A percentile compares a stretch with the other conserved stretches of the same genome.
phyloP scores from a whole-genome alignment of 2,329 filamentous ascomycete species.

The Stagonosporopsis chrysanthemi region DNA sequence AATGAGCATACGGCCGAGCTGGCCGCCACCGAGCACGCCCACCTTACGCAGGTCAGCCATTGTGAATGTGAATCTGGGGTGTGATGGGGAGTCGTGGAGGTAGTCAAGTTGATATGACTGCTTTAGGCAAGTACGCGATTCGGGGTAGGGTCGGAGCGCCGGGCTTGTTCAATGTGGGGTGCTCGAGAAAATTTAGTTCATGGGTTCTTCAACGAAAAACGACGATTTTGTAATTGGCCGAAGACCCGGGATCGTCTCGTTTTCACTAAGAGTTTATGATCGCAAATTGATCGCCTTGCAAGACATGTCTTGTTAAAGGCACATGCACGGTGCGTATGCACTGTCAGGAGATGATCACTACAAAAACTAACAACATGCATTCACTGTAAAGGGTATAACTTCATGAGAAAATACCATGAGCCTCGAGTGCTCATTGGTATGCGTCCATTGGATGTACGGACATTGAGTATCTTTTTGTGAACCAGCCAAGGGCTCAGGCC shows the following conservation, averaged over 20 bases:
- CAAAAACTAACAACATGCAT: slow-evolving; percentile 11
- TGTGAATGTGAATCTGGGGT: slow-evolving; percentile 9
- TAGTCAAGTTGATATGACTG: slow-evolving; percentile 27
- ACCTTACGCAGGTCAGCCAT: slow-evolving; percentile 47
- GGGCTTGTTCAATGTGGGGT: slow-evolving; percentile 34
- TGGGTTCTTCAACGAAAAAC: slow-evolving; percentile 24
- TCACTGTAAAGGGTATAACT: slow-evolving; percentile 14
- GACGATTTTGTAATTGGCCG: slow-evolving; percentile 10
- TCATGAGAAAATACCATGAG: slow-evolving; percentile 45
- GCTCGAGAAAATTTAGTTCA: slow-evolving; percentile 34
- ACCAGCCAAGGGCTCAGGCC: slow-evolving; percentile 42
- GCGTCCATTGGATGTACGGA: slow-evolving; percentile 45
- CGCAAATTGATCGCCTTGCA: not conserved
- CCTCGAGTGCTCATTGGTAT: slow-evolving; percentile 43
- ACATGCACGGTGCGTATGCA: not conserved
- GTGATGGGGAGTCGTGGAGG: slow-evolving; percentile 8
- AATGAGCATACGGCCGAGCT: slow-evolving; percentile 89
- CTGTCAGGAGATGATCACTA: not conserved
- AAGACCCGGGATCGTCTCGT: not conserved
- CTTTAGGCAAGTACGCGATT: slow-evolving; percentile 27
- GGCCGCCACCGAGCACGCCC: slow-evolving; percentile 54
- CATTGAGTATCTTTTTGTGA: slow-evolving; percentile 50
- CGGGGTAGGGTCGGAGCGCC: slow-evolving; percentile 23
- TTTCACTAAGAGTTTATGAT: not conserved
- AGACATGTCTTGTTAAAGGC: no score